Evolutionary conservation across 306 rosid species (phyloP), one percentile per base, ranked within the genome.

Genomic region (Trifolium fragiferum): DNA sequence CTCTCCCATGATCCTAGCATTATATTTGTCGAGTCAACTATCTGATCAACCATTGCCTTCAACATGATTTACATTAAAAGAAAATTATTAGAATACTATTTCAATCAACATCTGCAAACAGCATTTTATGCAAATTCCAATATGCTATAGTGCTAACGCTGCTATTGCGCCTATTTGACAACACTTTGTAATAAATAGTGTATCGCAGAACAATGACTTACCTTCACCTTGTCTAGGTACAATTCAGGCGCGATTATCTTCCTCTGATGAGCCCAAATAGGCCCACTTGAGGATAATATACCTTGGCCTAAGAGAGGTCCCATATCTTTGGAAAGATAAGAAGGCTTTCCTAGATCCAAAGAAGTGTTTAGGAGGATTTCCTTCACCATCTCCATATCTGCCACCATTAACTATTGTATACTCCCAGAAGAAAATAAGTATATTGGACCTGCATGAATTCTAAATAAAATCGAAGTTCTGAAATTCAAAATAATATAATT

Each of bases 11-110:
- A 70, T 40, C 64, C 76, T 37, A 92, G 7, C 78, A 77, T 40
- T 18, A 59, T 68, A 43, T 66, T 75, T 43, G 89, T 78, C 6
- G 89, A 84, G 21, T 90, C 89, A 78, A 92, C 84, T 81, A 92
- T 86, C 73, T 86, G 32, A 55, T 73, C 68, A 53, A 88, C 82
- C 98, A 90, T 87, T 27, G 78, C 88, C 96, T 90, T 75, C 54
- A 68, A 18, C 74, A 78, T 9, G 8, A 54, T 53, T 78, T 33
- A n/a, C 66, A 61, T 19, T 5, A 74, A 53, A 11, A 20, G 14
- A 14, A 35, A 73, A 63, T 9, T 5, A 23, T 68, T 2, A 66
- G 68, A 53, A 38, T 16, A 25, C 3, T 38, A 66, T 1, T 49
- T 19, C 13, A 57, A 41, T 67, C 57, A 67, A 67, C 41, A 67